Conservation (phyloP, 2,329 filamentous ascomycete genomes). For the Conoideocrella luteorostrata region DNA sequence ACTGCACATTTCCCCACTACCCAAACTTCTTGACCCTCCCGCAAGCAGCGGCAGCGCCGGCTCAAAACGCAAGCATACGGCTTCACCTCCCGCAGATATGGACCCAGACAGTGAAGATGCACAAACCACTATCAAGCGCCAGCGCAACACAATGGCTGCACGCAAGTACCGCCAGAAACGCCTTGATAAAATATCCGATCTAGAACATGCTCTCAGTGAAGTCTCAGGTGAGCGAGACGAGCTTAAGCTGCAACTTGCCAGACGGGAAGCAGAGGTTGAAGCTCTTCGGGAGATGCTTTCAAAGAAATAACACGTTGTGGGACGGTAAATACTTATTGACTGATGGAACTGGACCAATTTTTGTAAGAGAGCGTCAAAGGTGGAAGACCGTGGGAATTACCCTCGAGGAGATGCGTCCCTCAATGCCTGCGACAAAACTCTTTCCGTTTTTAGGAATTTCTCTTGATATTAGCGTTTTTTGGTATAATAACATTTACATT, state of each 20-base stretch:
- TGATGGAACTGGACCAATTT: too few relatives aligned
- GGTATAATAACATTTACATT: too few relatives aligned
- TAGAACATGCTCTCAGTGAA: slow-evolving; percentile 53
- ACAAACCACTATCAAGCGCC: slow-evolving; percentile 46
- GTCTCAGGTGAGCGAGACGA: slow-evolving; percentile 58
- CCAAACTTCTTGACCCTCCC: slow-evolving; percentile 5
- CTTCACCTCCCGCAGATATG: slow-evolving; percentile 11
- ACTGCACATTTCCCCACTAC: neutral
- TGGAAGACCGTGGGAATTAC: too few relatives aligned
- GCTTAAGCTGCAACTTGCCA: slow-evolving; percentile 53
- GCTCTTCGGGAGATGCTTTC: slow-evolving; percentile 48
- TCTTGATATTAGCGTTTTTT: neutral
- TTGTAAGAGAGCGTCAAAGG: neutral
- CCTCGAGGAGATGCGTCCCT: too few relatives aligned
- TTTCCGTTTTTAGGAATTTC: too few relatives aligned
- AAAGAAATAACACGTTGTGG: slow-evolving; percentile 16
- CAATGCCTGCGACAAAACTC: neutral
- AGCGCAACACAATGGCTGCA: slow-evolving; percentile 65
- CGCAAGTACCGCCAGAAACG: slow-evolving; percentile 66
- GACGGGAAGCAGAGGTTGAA: slow-evolving; percentile 59
- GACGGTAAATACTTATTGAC: too few relatives aligned
- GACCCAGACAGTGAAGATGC: slow-evolving; percentile 13
- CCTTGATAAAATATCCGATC: slow-evolving; percentile 56
- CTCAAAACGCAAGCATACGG: slow-evolving; percentile 14
- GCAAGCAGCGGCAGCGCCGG: slow-evolving; percentile 8